Evolutionary conservation across 805 yeast genomes (phyloP).

Genomic region (Candida patagonica): DNA sequence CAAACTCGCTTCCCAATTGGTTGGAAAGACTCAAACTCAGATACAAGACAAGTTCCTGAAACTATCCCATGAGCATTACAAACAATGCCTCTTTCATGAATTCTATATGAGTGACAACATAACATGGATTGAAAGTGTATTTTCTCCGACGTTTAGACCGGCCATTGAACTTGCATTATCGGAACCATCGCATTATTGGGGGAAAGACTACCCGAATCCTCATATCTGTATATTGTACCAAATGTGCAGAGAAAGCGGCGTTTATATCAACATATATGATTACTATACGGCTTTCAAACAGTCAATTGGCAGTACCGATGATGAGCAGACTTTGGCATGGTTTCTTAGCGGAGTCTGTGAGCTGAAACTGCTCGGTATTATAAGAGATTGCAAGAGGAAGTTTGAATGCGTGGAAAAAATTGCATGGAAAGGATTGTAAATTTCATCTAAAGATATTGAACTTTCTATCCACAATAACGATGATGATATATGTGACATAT

Average conservation of each 20-base stretch:
- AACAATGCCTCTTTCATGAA: constrained; percentile 31
- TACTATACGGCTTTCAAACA: constrained; percentile 52
- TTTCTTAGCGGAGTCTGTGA: constrained; percentile 70
- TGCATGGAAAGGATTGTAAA: constrained; percentile 56
- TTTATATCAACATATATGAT: constrained; percentile 57
- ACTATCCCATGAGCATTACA: not conserved
- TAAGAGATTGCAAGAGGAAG: constrained; percentile 50
- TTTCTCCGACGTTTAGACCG: constrained; percentile 38
- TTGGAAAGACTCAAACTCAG: too few relatives aligned
- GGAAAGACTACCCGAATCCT: constrained; percentile 36
- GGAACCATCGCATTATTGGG: constrained; percentile 30
- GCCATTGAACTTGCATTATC: constrained; percentile 34
- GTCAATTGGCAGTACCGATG: constrained; percentile 18
- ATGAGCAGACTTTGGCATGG: constrained; percentile 54
- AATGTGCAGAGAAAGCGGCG: constrained; percentile 71
- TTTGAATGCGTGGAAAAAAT: constrained; percentile 62
- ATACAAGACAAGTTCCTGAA: too few relatives aligned
- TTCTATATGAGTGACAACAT: constrained; percentile 32
- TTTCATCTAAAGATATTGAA: too few relatives aligned
- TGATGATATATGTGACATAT: too few relatives aligned
- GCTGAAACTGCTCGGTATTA: constrained; percentile 56
- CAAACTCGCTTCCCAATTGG: not conserved
- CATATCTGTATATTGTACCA: constrained; percentile 49
- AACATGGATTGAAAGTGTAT: constrained; percentile 28
- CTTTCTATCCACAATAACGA: too few relatives aligned